phyloP scores from a whole-genome alignment of 164 flowering plant genomes.

The Annona squamosa region DNA sequence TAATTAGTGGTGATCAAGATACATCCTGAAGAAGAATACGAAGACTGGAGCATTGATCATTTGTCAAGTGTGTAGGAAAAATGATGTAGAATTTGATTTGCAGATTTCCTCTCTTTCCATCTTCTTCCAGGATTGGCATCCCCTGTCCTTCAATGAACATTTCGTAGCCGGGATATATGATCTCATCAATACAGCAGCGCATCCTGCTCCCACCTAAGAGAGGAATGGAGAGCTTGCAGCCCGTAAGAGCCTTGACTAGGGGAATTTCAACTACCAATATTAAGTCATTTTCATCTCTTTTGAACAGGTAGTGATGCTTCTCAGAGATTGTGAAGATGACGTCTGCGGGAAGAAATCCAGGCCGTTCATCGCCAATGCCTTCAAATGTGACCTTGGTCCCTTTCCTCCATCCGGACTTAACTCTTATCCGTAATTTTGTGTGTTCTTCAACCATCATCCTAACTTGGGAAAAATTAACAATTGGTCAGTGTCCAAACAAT shows the following conservation, averaged over 20 bases:
- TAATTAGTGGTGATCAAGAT: constrained; percentile 16
- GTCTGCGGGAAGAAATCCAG: constrained; percentile 57
- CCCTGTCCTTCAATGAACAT: constrained; percentile 66
- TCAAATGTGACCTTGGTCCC: constrained; percentile 79
- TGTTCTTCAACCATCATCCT: constrained; percentile 52
- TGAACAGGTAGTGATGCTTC: constrained; percentile 52
- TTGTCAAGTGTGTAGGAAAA: constrained; percentile 43
- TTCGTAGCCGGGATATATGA: constrained; percentile 57
- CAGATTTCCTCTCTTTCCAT: constrained; percentile 50
- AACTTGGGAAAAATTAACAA: too few relatives aligned
- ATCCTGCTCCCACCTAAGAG: constrained; percentile 57
- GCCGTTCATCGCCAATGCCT: constrained; percentile 63
- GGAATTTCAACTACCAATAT: constrained; percentile 54
- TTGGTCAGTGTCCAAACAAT: too few relatives aligned
- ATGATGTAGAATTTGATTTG: constrained; percentile 41
- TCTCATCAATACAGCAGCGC: constrained; percentile 36
- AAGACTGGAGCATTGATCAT: constrained; percentile 44
- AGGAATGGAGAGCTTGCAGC: constrained; percentile 53
- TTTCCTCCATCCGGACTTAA: constrained; percentile 80
- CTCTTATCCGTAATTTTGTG: constrained; percentile 46
- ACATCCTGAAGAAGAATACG: constrained; percentile 36
- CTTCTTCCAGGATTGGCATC: constrained; percentile 51
- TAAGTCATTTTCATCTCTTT: constrained; percentile 55
- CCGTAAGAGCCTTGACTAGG: constrained; percentile 63
- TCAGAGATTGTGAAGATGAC: constrained; percentile 55